These are phyloP conservation scores for Suillus decipiens DNA, from an alignment of 768 basidiomycete genomes.

Conservation along the genomic window DNA sequence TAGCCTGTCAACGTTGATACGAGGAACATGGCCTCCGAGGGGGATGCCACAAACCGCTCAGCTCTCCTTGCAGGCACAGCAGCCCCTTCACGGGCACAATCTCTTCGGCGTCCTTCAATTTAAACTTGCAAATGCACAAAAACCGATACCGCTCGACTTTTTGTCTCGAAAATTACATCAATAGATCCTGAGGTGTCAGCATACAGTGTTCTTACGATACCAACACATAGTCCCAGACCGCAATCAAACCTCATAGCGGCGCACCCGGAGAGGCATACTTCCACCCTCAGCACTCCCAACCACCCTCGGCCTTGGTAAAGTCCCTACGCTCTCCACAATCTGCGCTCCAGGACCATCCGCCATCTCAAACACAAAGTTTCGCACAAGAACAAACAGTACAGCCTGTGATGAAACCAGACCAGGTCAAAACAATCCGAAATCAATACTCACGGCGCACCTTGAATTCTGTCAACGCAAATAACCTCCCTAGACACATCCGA, in stretches of 20 bases:
- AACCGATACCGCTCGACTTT: background rate
- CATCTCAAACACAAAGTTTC: conserved; percentile 35
- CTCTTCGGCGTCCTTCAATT: background rate
- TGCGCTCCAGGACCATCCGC: conserved; percentile 41
- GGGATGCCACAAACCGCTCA: background rate
- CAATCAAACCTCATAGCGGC: conserved; percentile 4
- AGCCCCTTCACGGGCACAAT: background rate
- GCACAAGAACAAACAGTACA: conserved; percentile 38
- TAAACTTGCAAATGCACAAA: background rate
- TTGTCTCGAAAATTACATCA: background rate
- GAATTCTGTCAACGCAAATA: conserved; percentile 43
- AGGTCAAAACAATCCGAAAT: background rate
- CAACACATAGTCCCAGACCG: background rate
- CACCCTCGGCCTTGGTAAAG: conserved; percentile 39
- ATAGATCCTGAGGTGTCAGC: background rate
- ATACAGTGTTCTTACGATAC: background rate
- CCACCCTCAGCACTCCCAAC: conserved; percentile 18
- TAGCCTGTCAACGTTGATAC: background rate
- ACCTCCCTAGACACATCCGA: conserved; percentile 45
- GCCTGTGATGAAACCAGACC: conserved; percentile 25
- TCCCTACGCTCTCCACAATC: conserved; percentile 24
- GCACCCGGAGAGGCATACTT: conserved; percentile 17
- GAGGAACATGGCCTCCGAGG: background rate
- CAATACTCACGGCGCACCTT: conserved; percentile 31
- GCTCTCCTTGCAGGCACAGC: background rate